Evolutionary conservation across 139 green algal species (phyloP), one percentile per base, ranked within the genome.

Genomic region (Spirogloea muscicola): DNA sequence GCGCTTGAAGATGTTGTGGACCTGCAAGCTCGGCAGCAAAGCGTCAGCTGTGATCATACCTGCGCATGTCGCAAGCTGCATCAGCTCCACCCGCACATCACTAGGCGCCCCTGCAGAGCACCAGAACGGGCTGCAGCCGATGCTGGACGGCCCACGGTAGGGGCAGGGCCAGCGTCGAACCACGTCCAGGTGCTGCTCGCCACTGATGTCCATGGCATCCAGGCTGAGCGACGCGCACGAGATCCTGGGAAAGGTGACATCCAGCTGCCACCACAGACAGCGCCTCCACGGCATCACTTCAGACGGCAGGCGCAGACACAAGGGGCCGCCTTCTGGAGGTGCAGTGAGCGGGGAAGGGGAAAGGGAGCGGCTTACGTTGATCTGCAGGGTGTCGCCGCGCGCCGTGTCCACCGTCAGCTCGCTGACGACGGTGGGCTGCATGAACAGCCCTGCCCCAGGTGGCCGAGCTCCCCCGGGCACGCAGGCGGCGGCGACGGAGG

Each of bases 201-300:
- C 94, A 49, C 82, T 92, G 48, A 97, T 87, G 77, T 98, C 94
- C 93, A 98, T 98, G 1, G 88, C 91, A 77, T 98, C 94, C 2
- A 98, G 60, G 49, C 82, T 92, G 1, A 98, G 72, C 88, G 93
- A 93, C 0, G 86, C 80, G 70, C 94, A 98, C 16, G 92, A 88
- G 83, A 98, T 85, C 18, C 68, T 76, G 0, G 88, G 91, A 34
- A 98, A 95, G 0, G 88, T 94, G 48, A 98, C 60, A 73, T 98
- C 91, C 31, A 98, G 87, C 88, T 82, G 68, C 29, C 3, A 31
- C 7, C 36, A 60, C 34, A 72, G 44, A 52, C n/a, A n/a, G n/a
- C n/a, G n/a, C n/a, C 44, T 52, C n/a, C n/a, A n/a, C n/a, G n/a
- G n/a, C n/a, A n/a, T n/a, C n/a, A 52, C 44, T 52, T 13, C 44